Conservation (phyloP, 169 alveolate genomes). For the Cryptosporidium andersoni region DNA sequence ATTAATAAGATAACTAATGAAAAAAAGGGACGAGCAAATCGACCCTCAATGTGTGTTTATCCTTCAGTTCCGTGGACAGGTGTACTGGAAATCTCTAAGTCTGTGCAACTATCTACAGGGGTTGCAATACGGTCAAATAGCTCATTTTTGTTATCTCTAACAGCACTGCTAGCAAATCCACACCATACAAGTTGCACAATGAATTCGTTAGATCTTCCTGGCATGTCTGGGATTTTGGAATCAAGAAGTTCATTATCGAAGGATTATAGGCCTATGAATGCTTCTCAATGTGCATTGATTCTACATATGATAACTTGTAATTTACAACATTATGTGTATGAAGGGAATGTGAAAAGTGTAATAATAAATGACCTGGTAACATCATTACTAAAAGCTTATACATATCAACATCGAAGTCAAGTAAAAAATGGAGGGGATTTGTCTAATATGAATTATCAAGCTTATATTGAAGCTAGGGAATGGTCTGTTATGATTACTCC, state of each 20-base stretch:
- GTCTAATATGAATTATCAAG: conserved; percentile 36
- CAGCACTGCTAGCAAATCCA: conserved; percentile 66
- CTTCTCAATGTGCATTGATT: conserved; percentile 6
- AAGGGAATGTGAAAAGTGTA: conserved; percentile 32
- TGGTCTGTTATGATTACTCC: conserved; percentile 59
- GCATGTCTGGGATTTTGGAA: not conserved
- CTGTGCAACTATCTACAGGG: conserved; percentile 43
- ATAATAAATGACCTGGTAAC: conserved; percentile 44
- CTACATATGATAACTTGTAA: conserved; percentile 35
- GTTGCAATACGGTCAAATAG: conserved; percentile 21
- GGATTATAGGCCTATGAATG: conserved; percentile 5
- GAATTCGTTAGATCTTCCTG: conserved; percentile 4
- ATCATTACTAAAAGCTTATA: conserved; percentile 55
- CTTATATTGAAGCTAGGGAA: conserved; percentile 69
- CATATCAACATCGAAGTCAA: not conserved
- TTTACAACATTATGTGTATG: conserved; percentile 47
- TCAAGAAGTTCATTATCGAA: not conserved
- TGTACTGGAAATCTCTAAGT: conserved; percentile 16
- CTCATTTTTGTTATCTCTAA: conserved; percentile 54
- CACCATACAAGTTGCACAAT: conserved; percentile 47
- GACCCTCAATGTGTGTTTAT: too few relatives aligned
- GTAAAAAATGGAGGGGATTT: not conserved
- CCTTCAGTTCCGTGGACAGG: not conserved
- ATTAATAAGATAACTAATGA: too few relatives aligned
- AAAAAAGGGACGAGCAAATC: too few relatives aligned